These are phyloP conservation scores for Taxawa tesnikishii DNA, from an alignment of 2,329 filamentous ascomycete species.

Conservation along the genomic window DNA sequence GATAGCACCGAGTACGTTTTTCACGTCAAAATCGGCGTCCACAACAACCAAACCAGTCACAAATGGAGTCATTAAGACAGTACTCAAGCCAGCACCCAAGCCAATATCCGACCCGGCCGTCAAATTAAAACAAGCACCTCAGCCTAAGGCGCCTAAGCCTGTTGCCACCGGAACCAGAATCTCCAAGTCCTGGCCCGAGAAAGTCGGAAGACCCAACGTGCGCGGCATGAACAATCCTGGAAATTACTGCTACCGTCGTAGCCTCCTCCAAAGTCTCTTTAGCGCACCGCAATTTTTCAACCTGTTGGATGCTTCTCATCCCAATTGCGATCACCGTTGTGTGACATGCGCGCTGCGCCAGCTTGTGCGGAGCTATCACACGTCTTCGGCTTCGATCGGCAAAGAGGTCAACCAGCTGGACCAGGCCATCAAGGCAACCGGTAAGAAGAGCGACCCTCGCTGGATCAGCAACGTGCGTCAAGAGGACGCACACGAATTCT, in stretches of 20 bases:
- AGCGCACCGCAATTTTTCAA: conserved; percentile 10
- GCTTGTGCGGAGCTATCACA: conserved; percentile 5
- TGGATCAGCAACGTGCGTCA: conserved; percentile 7
- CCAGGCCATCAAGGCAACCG: conserved; percentile 5
- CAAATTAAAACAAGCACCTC: too few relatives aligned
- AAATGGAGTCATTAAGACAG: too few relatives aligned
- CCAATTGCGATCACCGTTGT: conserved; percentile 6
- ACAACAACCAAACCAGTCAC: too few relatives aligned
- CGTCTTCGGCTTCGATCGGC: not conserved
- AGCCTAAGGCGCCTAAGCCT: not conserved
- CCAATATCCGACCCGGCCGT: too few relatives aligned
- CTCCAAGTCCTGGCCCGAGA: conserved; percentile 6
- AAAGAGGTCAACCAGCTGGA: conserved; percentile 7
- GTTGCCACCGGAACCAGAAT: not conserved
- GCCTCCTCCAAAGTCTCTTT: conserved; percentile 9
- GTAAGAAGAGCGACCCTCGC: conserved; percentile 5
- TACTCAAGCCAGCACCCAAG: too few relatives aligned
- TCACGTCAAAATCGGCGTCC: too few relatives aligned
- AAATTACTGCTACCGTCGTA: conserved; percentile 12
- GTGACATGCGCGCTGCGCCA: conserved; percentile 8
- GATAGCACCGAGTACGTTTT: too few relatives aligned
- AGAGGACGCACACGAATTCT: conserved; percentile 9
- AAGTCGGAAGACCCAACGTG: conserved; percentile 4
- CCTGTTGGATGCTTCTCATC: conserved; percentile 7
- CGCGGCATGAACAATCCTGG: conserved; percentile 9